Evolutionary conservation across 495 filamentous ascomycete genomes (phyloP), one percentile per base, ranked within the genome.

Genomic region (Hypomontagnella monticulosa): DNA sequence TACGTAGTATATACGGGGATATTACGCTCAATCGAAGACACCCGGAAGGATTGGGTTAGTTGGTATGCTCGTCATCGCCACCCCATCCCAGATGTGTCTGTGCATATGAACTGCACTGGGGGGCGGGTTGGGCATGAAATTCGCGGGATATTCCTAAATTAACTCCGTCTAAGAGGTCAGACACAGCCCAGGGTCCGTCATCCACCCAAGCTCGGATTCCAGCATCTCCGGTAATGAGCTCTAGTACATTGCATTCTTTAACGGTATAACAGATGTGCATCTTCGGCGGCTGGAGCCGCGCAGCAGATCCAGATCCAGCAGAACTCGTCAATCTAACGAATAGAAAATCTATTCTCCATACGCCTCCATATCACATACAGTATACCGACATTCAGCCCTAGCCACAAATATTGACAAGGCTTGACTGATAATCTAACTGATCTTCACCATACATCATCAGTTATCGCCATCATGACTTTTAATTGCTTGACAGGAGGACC

Each of bases 241-340:
- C 15, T 9, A 23, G 19, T 34, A 18, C 42, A 16, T 37, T 27
- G 44, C 36, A 23, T 41, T 60, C 57, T 60, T 60, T 38, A 52
- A 18, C 57, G 14, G 23, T 19, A 14, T 34, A 16, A 12, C 11
- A 20, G 40, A 9, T 15, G 40, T 30, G 37, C 18, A 47, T 37
- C 5, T 30, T 40, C 33, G 7, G 49, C 32, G 6, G 23, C 23
- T 27, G 6, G 23, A 27, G 23, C 23, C 23, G 23, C 23, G 23
- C 23, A 27, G 6, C 23, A 27, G n/a, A n/a, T n/a, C n/a, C n/a
- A n/a, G n/a, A n/a, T n/a, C n/a, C n/a, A n/a, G n/a, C n/a, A n/a
- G n/a, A n/a, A n/a, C n/a, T n/a, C n/a, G n/a, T n/a, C n/a, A n/a
- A n/a, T n/a, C n/a, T n/a, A n/a, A n/a, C n/a, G n/a, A n/a, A n/a